Evolutionary conservation across 306 rosid genomes (phyloP), one percentile per base, ranked within the genome.

Genomic region (Notholithocarpus densiflorus): DNA sequence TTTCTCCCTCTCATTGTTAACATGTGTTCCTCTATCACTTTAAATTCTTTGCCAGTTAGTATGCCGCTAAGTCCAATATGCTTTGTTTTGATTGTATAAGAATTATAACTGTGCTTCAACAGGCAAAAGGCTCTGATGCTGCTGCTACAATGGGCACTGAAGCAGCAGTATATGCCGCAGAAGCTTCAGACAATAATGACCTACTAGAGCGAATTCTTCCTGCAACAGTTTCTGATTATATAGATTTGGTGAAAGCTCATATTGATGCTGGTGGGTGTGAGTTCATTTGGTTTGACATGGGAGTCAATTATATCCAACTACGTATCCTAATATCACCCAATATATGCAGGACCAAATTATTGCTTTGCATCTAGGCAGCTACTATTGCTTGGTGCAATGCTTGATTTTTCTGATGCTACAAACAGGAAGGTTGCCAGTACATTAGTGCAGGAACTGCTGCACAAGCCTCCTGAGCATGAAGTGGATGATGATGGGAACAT

Each of bases 121-220:
- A 94, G 98, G 92, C 85, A 75, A 92, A 87, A 82, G 99, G 98
- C 78, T 87, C 97, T 75, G 97, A 93, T 82, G 98, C 99, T 84
- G 98, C 99, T 48, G 85, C 93, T 40, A 86, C 98, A n/a, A 89
- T 64, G 87, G 98, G 99, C 34, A 84, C 98, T 52, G 99, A 92
- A 87, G 99, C 99, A 31, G 92, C 90, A 69, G 97, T 95, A 34
- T 95, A 95, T 88, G 99, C 99, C 1, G 90, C 97, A 24, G 98
- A 93, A 91, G 98, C 99, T 75, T 90, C 97, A 17, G 92, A 91
- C 80, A 88, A 80, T 77, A 95, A 91, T 84, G 98, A 95, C 75
- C 97, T 95, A 70, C 84, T 95, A 29, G 99, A 95, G 89, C 83
- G 82, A 79, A 87, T 91, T 81, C 92, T 95, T 65, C 99, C 99